Evolutionary conservation across 2,329 filamentous ascomycete genomes (phyloP).

Genomic region (Cladosporium sp.): DNA sequence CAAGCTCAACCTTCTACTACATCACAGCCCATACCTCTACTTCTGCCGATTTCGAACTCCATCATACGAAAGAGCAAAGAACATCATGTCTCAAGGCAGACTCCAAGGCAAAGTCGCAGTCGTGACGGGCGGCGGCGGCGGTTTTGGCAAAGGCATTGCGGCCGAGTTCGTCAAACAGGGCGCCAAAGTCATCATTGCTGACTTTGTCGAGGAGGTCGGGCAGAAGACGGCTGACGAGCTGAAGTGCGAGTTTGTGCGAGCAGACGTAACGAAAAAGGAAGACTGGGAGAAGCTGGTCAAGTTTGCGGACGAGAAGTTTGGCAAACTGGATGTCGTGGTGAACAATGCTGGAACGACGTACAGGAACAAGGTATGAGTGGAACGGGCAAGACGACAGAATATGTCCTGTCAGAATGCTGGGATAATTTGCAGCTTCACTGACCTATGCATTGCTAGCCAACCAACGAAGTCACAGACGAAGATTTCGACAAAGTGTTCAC

Average conservation of each 20-base stretch:
- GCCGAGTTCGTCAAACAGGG: constrained; percentile 58
- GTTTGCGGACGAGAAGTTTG: constrained; percentile 44
- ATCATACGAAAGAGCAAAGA: too few relatives aligned
- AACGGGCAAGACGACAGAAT: background rate
- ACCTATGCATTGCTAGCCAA: too few relatives aligned
- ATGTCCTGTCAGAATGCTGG: too few relatives aligned
- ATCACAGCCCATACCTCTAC: too few relatives aligned
- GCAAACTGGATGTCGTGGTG: constrained; percentile 54
- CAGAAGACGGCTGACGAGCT: constrained; percentile 47
- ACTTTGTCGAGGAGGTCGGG: constrained; percentile 55
- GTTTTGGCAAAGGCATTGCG: constrained; percentile 61
- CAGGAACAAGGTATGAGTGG: constrained; percentile 45
- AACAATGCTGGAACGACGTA: constrained; percentile 57
- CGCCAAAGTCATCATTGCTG: constrained; percentile 58
- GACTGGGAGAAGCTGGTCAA: constrained; percentile 53
- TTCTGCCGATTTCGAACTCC: too few relatives aligned
- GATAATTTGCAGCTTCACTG: too few relatives aligned
- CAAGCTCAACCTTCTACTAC: background rate
- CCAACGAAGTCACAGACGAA: constrained; percentile 58
- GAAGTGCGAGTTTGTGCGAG: constrained; percentile 38
- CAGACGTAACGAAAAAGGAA: constrained; percentile 52
- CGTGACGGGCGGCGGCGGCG: constrained; percentile 57
- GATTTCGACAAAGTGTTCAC: constrained; percentile 65
- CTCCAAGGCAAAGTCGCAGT: constrained; percentile 54
- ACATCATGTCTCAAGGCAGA: constrained; percentile 28